phyloP scores from a whole-genome alignment of 345 rosid genomes.

The Citrus sinensis region DNA sequence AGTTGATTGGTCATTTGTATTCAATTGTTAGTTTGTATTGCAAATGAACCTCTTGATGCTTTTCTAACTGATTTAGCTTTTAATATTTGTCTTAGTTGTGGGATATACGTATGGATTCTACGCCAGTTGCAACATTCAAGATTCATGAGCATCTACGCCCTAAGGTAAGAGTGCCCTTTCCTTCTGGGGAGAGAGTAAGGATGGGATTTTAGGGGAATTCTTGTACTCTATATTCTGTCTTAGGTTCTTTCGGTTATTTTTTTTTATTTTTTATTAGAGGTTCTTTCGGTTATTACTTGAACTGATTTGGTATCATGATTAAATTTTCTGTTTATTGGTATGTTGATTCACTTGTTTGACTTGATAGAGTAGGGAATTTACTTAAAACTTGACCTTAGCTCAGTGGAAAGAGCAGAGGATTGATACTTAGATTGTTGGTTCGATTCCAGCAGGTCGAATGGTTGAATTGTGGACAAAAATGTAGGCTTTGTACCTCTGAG shows the following conservation, averaged over 20 bases:
- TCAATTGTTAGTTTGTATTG: neutral
- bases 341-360: conserved; percentile 2
- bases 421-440: conserved; percentile 30
- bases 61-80: conserved; percentile 12
- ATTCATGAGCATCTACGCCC: conserved; percentile 57
- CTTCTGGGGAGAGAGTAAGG: no score
- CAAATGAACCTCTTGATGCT: conserved; percentile 2
- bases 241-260: neutral
- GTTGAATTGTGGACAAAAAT: conserved; percentile 1
- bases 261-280: no score
- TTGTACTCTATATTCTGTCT: neutral
- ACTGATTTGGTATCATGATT: neutral
- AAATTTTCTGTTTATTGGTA: neutral
- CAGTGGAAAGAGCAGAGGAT: conserved; percentile 34
- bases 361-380: neutral
- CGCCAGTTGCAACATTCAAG: conserved; percentile 49
- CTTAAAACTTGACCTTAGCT: conserved; percentile 27
- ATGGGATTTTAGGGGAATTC: neutral
- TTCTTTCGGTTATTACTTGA: neutral
- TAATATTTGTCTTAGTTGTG: conserved; percentile 42
- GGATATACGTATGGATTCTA: conserved; percentile 56
- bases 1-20: neutral
- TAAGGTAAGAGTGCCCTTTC: conserved; percentile 33
- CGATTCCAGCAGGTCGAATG: conserved; percentile 27
- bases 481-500: neutral